phyloP scores from a whole-genome alignment of 768 basidiomycete species.

The Calocybe cyanea region DNA sequence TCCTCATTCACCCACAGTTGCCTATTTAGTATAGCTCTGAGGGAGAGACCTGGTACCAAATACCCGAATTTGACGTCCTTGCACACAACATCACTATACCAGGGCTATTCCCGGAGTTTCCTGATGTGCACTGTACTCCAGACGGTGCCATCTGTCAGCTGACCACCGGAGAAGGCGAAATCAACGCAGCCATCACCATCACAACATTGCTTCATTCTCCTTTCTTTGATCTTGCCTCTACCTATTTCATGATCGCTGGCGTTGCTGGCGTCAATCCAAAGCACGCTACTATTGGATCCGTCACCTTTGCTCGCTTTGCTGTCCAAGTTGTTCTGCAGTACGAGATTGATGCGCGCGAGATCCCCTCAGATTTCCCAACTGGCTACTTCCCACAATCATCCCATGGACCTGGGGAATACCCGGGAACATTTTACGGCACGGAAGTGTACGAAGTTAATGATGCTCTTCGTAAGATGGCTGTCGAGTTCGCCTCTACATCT shows the following conservation, averaged over 20 bases:
- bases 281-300: constrained; percentile 11
- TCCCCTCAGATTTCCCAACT: constrained; percentile 10
- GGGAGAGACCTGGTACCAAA: constrained; percentile 7
- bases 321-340: constrained; percentile 14
- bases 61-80: constrained; percentile 9
- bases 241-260: constrained; percentile 13
- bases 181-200: constrained; percentile 13
- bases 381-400: constrained; percentile 12
- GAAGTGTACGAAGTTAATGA: constrained; percentile 13
- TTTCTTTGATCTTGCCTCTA: constrained; percentile 8
- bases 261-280: constrained; percentile 13
- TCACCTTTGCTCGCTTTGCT: constrained; percentile 12
- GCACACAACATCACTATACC: constrained; percentile 9
- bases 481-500: constrained; percentile 6
- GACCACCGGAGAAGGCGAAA: constrained; percentile 11
- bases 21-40: constrained; percentile 3
- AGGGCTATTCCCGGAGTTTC: constrained; percentile 5
- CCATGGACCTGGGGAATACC: constrained; percentile 9
- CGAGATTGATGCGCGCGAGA: constrained; percentile 14
- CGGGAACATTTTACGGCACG: constrained; percentile 7
- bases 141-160: constrained; percentile 9
- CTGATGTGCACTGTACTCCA: constrained; percentile 10
- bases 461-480: constrained; percentile 10
- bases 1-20: not conserved
- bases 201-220: constrained; percentile 7